phyloP scores from a whole-genome alignment of 441 rosid species.

The Geranium incanum region DNA sequence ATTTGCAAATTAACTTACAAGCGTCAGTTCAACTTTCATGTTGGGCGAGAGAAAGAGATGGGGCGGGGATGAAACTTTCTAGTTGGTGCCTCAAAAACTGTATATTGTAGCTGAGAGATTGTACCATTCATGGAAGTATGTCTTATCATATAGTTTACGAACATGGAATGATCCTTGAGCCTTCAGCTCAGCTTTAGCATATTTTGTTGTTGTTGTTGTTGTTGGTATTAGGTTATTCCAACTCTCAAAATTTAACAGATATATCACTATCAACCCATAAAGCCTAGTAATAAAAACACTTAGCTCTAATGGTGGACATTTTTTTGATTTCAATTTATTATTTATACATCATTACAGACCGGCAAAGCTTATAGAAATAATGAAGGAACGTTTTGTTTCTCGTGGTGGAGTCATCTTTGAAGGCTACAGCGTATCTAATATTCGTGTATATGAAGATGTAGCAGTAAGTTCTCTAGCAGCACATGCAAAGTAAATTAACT shows the following conservation, averaged over 20 bases:
- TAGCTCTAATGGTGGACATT: neutral
- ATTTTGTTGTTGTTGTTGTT: neutral
- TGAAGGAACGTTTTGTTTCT: constrained; percentile 63
- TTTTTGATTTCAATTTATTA: constrained; percentile 7
- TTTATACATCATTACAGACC: constrained; percentile 48
- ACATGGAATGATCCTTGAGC: neutral
- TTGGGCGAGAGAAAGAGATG: too few species aligned
- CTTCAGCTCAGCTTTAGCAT: neutral
- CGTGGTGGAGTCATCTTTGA: constrained; percentile 85
- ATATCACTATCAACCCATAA: neutral
- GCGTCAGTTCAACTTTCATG: too few species aligned
- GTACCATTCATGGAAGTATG: too few species aligned
- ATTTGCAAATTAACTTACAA: too few species aligned
- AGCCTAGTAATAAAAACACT: neutral
- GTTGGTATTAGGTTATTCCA: neutral
- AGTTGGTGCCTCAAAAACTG: too few species aligned
- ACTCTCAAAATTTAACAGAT: neutral
- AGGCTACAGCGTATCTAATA: constrained; percentile 57
- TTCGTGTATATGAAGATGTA: constrained; percentile 49
- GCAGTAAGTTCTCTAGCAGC: constrained; percentile 45
- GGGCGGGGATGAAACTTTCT: too few species aligned
- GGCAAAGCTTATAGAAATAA: constrained; percentile 66
- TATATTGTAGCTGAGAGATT: too few species aligned
- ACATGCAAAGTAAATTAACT: constrained; percentile 13
- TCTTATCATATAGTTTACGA: neutral